Conservation (phyloP, 306 rosid genomes). For the Urtica urens region DNA sequence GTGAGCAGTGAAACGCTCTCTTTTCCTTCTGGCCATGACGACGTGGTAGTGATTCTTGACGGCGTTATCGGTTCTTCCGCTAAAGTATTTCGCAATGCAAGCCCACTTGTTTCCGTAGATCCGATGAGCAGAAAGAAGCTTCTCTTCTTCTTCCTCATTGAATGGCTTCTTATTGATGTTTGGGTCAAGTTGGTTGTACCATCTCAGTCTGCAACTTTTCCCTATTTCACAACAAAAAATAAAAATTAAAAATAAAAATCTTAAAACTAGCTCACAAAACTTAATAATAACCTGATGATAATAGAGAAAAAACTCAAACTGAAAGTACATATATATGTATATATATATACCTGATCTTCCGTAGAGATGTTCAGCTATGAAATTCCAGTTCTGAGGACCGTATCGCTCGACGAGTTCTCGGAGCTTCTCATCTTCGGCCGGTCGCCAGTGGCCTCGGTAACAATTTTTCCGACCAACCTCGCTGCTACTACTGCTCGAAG, state of each 20-base stretch:
- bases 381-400: constrained; percentile 59
- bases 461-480: constrained; percentile 20
- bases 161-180: constrained; percentile 43
- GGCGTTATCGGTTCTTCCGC: constrained; percentile 54
- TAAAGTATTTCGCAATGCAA: constrained; percentile 35
- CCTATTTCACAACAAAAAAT: constrained; percentile 31
- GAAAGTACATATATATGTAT: not conserved
- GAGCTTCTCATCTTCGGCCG: constrained; percentile 42
- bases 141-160: constrained; percentile 42
- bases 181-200: constrained; percentile 65
- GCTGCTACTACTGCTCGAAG: constrained; percentile 16
- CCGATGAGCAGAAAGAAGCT: constrained; percentile 32
- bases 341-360: constrained; percentile 44
- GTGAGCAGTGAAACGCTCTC: constrained; percentile 13
- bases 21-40: constrained; percentile 41
- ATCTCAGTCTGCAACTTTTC: constrained; percentile 60
- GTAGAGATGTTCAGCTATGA: constrained; percentile 40
- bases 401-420: constrained; percentile 29
- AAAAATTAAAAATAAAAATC: too few species aligned
- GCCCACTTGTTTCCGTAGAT: constrained; percentile 64
- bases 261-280: too few species aligned
- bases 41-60: constrained; percentile 59
- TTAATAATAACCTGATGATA: too few species aligned
- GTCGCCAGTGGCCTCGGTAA: constrained; percentile 52
- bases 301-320: too few species aligned